phyloP scores from a whole-genome alignment of 805 yeast species.

The Grigorovia jiainica region DNA sequence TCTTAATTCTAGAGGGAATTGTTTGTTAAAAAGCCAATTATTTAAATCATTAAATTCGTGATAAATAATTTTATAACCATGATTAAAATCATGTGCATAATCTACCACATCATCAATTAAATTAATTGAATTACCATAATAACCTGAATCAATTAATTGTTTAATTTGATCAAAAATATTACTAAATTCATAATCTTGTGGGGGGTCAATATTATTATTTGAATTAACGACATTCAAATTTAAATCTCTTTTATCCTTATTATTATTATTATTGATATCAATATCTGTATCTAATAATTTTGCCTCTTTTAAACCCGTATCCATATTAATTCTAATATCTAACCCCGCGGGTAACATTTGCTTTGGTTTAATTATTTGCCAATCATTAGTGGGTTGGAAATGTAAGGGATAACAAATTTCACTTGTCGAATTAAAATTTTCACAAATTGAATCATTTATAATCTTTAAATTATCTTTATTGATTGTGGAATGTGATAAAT shows the following conservation, averaged over 20 bases:
- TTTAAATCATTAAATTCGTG: slow-evolving; percentile 21
- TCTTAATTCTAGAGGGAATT: slow-evolving; percentile 20
- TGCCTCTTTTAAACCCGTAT: slow-evolving; percentile 65
- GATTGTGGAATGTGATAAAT: neutral
- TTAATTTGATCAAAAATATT: slow-evolving; percentile 23
- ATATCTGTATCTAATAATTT: slow-evolving; percentile 29
- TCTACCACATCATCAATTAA: slow-evolving; percentile 39
- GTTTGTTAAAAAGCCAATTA: slow-evolving; percentile 10
- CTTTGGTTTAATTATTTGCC: slow-evolving; percentile 62
- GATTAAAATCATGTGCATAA: slow-evolving; percentile 57
- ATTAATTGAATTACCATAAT: slow-evolving; percentile 12
- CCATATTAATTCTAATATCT: slow-evolving; percentile 65
- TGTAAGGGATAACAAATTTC: neutral
- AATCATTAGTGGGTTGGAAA: slow-evolving; percentile 56
- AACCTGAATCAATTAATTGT: slow-evolving; percentile 12
- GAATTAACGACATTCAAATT: neutral
- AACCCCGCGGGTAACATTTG: slow-evolving; percentile 71
- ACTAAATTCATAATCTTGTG: slow-evolving; percentile 21
- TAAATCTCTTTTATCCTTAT: neutral
- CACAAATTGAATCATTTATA: neutral
- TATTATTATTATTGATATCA: neutral
- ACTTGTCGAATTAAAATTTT: neutral
- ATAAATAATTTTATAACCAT: slow-evolving; percentile 40
- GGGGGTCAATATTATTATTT: neutral
- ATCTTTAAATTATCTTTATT: neutral